A percentile compares a stretch with the other conserved stretches of the same genome.
phyloP scores from a whole-genome alignment of 2,329 filamentous ascomycete genomes.

The Phialophora verrucosa region DNA sequence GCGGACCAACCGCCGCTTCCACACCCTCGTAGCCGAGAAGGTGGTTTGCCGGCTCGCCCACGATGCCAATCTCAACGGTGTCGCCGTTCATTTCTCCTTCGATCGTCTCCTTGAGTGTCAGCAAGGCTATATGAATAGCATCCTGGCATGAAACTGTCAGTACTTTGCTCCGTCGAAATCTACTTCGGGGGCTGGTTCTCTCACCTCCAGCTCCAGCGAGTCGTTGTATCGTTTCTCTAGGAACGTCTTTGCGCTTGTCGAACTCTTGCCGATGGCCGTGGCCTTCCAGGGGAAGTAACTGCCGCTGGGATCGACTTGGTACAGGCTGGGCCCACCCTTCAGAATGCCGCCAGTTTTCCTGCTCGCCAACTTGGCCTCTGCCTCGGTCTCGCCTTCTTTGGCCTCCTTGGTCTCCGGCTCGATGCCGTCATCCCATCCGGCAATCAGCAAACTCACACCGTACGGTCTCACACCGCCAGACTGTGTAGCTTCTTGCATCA shows the following conservation, averaged over 20 bases:
- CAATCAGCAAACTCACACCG: conserved; percentile 92
- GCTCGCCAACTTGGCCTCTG: conserved; percentile 73
- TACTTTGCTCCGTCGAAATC: neutral
- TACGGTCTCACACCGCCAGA: conserved; percentile 97
- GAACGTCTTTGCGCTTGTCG: conserved; percentile 98
- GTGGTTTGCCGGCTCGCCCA: conserved; percentile 91
- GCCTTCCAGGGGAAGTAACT: conserved; percentile 99
- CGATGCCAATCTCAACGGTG: conserved; percentile 98
- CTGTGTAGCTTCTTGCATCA: conserved; percentile 99
- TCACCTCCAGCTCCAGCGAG: conserved; percentile 82
- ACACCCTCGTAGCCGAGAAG: conserved; percentile 90
- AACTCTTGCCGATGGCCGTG: conserved; percentile 97
- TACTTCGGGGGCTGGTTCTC: neutral
- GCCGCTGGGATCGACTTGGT: conserved; percentile 98
- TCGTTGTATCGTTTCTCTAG: conserved; percentile 99
- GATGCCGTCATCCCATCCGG: conserved; percentile 97
- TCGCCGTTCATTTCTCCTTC: conserved; percentile 99
- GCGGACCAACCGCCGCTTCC: conserved; percentile 79
- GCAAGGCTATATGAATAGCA: conserved; percentile 94
- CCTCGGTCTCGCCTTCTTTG: conserved; percentile 59
- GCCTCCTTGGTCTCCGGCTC: conserved; percentile 78
- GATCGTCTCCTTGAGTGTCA: conserved; percentile 98
- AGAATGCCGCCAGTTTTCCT: conserved; percentile 94
- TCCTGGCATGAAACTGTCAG: conserved; percentile 55
- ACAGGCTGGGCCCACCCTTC: conserved; percentile 95